Percentiles rank a stretch among this genome's conserved stretches.
phyloP scores from a whole-genome alignment of 2,329 filamentous ascomycete genomes.

The Alternaria alternata region DNA sequence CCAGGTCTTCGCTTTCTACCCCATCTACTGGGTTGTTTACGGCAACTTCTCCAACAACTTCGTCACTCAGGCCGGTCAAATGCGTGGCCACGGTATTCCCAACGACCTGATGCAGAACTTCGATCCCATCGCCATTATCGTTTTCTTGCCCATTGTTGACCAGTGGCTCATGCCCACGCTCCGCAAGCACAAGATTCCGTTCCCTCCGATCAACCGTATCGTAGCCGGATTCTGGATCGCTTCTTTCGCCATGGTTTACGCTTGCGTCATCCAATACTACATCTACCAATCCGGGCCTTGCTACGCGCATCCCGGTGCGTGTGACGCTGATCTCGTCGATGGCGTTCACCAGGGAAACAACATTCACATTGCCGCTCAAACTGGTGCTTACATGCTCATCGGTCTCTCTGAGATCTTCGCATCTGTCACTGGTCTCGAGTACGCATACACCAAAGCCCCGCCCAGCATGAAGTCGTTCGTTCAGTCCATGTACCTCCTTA shows the following conservation, averaged over 20 bases:
- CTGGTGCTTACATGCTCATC: slow-evolving; percentile 58
- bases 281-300: slow-evolving; percentile 65
- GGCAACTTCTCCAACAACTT: slow-evolving; percentile 56
- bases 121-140: slow-evolving; percentile 56
- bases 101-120: slow-evolving; percentile 61
- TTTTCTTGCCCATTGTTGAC: slow-evolving; percentile 58
- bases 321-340: slow-evolving; percentile 37
- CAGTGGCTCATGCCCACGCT: slow-evolving; percentile 53
- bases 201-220: slow-evolving; percentile 63
- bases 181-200: slow-evolving; percentile 52
- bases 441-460: slow-evolving; percentile 59
- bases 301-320: slow-evolving; percentile 53
- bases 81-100: slow-evolving; percentile 56
- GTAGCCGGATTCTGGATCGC: slow-evolving; percentile 62
- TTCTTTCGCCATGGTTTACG: slow-evolving; percentile 62
- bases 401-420: slow-evolving; percentile 59
- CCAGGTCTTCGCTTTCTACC: slow-evolving; percentile 68
- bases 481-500: slow-evolving; percentile 66
- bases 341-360: slow-evolving; percentile 49
- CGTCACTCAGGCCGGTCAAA: slow-evolving; percentile 55
- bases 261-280: slow-evolving; percentile 65
- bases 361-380: slow-evolving; percentile 57
- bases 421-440: slow-evolving; percentile 58
- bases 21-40: slow-evolving; percentile 58
- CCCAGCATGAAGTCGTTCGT: slow-evolving; percentile 59